Evolutionary conservation across 768 basidiomycete genomes (phyloP).

Genomic region (Myochromella boudieri): DNA sequence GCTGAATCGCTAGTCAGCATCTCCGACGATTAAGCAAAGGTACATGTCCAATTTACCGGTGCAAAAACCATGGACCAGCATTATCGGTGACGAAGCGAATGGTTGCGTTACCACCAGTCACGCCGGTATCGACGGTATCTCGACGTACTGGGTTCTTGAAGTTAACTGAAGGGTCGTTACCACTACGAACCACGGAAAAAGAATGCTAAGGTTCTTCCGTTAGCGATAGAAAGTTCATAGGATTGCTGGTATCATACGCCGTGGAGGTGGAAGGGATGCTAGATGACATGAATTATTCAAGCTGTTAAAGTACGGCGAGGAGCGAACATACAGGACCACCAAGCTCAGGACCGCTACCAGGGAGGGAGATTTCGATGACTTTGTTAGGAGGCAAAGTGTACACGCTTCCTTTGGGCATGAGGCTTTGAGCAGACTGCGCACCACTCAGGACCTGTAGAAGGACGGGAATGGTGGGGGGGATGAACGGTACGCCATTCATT

Average conservation of each 20-base stretch:
- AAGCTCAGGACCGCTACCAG: conserved; percentile 24
- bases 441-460: conserved; percentile 52
- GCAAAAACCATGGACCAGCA: conserved; percentile 29
- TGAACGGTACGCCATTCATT: conserved; percentile 32
- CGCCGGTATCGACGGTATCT: conserved; percentile 46
- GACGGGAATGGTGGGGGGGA: conserved; percentile 41
- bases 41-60: conserved; percentile 18
- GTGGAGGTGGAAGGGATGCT: conserved; percentile 31
- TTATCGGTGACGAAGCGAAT: conserved; percentile 40
- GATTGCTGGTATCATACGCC: conserved; percentile 20
- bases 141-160: conserved; percentile 28
- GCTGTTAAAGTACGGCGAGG: no score
- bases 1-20: neutral
- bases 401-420: conserved; percentile 38
- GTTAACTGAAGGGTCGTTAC: conserved; percentile 26
- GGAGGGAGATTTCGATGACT: conserved; percentile 45
- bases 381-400: conserved; percentile 43
- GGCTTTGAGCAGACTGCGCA: conserved; percentile 32
- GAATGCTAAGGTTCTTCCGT: conserved; percentile 25
- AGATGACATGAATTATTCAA: neutral
- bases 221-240: neutral
- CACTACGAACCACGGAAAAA: conserved; percentile 37
- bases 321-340: conserved; percentile 31
- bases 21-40: neutral
- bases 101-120: conserved; percentile 27